Evolutionary conservation across 306 rosid genomes (phyloP), one percentile per base, ranked within the genome.

Genomic region (Sicyos baderoa): DNA sequence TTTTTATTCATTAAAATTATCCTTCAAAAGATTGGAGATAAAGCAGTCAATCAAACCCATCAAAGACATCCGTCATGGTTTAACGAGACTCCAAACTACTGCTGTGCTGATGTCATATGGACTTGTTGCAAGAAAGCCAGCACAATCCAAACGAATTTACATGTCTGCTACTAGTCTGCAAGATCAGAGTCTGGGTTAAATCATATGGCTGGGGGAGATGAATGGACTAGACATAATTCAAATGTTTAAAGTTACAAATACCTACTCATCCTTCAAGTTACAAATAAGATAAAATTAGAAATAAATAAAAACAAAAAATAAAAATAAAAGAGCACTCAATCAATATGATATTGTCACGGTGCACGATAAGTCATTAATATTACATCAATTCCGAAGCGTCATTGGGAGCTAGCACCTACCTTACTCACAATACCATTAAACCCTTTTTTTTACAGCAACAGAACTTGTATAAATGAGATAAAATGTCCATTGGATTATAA

Each of bases 1-100:
- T n/a, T 37, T 17, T 35, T 61, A 17, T 61, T 37, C 68, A 61
- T 35, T 61, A 61, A 37, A 32, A 61, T 4, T 61, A 37, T 61
- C 49, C 49, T 61, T 61, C 15, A 61, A 37, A 61, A 17, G 25
- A 17, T 61, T 37, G 68, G 15, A 61, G 49, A 61, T 61, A 61
- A 60, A 37, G 68, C 50, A 61, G 40, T 37, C 25, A 61, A 35
- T 37, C 25, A 61, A 61, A 61, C 68, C 68, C 68, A 35, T 61
- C 50, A n/a, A 61, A 61, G 49, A 37, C 27, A 17, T 9, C 16
- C 50, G 4, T 35, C 50, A 1, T 17, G 50, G 25, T 37, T 61
- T 37, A 21, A 61, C 17, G 68, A 1, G 4, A 61, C 15, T 37
- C 68, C 68, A 37, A 61, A 61, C 16, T 61, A 16, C 68, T n/a